Evolutionary conservation across 176 grass and related monocot species (phyloP).

Genomic region (Cenchrus fungigraminus): DNA sequence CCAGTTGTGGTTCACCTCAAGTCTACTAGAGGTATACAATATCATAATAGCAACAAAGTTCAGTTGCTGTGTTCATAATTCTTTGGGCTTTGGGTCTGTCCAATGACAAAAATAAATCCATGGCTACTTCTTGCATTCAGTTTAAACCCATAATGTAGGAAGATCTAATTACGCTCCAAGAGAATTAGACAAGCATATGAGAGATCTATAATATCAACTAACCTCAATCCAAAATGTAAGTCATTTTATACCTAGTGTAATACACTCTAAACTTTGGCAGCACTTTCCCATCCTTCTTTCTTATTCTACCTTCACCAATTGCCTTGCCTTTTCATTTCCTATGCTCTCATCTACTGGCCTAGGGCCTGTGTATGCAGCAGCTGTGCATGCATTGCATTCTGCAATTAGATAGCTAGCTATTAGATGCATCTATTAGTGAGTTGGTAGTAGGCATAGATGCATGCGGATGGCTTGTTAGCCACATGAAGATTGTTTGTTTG

Average conservation of each 20-base stretch:
- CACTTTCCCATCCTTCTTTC: background rate
- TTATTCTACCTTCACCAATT: background rate
- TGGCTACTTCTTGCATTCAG: background rate
- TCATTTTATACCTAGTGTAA: background rate
- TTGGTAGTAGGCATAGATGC: background rate
- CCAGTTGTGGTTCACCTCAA: constrained; percentile 7
- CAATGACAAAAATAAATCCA: background rate
- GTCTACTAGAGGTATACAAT: constrained; percentile 7
- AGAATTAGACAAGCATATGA: background rate
- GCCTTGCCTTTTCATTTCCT: background rate
- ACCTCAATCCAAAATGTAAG: background rate
- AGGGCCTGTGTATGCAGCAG: background rate
- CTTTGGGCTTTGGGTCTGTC: background rate
- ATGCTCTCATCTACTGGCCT: background rate
- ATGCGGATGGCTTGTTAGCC: background rate
- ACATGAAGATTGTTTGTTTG: background rate
- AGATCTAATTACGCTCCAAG: background rate
- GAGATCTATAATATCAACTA: background rate
- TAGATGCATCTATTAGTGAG: background rate
- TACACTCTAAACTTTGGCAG: background rate
- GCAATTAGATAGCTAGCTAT: background rate
- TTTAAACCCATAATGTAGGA: background rate
- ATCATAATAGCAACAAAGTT: constrained; percentile 24
- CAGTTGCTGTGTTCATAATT: constrained; percentile 7
- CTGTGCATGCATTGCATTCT: background rate